Evolutionary conservation across 177 flowering plant genomes (phyloP).

Genomic region (Vitis hybrid): DNA sequence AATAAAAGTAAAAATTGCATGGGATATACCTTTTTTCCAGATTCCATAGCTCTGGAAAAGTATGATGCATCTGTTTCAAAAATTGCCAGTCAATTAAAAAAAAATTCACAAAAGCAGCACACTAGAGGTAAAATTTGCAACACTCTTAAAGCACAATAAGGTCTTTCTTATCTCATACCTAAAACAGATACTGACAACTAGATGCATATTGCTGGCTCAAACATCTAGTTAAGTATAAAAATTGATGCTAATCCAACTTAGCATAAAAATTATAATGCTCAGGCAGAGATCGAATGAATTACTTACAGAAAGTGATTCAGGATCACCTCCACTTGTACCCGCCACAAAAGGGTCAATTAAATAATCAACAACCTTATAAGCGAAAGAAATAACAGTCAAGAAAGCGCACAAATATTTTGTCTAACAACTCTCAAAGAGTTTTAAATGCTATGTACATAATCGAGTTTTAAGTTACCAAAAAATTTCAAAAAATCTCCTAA

Average conservation of each 20-base stretch:
- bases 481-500: neutral
- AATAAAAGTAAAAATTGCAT: neutral
- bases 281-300: slow-evolving; percentile 14
- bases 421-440: neutral
- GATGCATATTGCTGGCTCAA: neutral
- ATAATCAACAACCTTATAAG: slow-evolving; percentile 83
- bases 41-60: slow-evolving; percentile 89
- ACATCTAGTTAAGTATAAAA: neutral
- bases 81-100: slow-evolving; percentile 3
- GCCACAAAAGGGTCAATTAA: slow-evolving; percentile 93
- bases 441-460: neutral
- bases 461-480: neutral
- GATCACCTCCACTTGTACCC: slow-evolving; percentile 87
- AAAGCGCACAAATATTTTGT: neutral
- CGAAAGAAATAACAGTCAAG: slow-evolving; percentile 1
- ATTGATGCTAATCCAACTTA: neutral
- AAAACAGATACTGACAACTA: neutral
- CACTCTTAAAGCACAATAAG: neutral
- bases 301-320: slow-evolving; percentile 90
- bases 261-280: neutral
- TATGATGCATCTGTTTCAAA: slow-evolving; percentile 65
- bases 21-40: slow-evolving; percentile 67
- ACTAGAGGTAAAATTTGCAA: neutral
- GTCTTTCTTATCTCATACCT: neutral
- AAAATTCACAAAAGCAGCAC: neutral